Conservation (phyloP, 495 filamentous ascomycete species). For the Sporormia fimetaria region DNA sequence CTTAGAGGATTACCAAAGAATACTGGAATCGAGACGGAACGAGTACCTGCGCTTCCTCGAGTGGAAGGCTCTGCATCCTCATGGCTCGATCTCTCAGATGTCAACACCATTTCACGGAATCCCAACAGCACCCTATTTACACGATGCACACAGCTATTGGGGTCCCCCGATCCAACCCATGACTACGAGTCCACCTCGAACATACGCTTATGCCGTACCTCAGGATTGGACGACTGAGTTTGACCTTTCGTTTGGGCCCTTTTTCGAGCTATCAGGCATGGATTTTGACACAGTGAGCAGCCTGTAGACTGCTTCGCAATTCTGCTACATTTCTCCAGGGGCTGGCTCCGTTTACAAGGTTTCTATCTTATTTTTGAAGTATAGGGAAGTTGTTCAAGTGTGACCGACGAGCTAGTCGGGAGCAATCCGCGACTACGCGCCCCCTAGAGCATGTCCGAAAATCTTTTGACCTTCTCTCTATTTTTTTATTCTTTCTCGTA, state of each 20-base stretch:
- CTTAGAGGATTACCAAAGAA: conserved; percentile 15
- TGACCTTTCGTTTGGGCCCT: conserved; percentile 11
- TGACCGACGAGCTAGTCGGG: too few relatives aligned
- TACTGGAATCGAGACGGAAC: conserved; percentile 9
- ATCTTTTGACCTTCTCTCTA: too few relatives aligned
- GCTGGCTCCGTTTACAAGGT: too few relatives aligned
- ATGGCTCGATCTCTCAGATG: neutral
- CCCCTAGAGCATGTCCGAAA: too few relatives aligned
- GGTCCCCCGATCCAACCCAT: conserved; percentile 3
- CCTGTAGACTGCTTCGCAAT: too few relatives aligned
- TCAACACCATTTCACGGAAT: neutral
- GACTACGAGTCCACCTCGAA: conserved; percentile 3
- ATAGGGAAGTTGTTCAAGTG: too few relatives aligned
- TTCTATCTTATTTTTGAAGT: too few relatives aligned
- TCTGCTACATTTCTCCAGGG: too few relatives aligned
- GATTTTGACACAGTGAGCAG: too few relatives aligned
- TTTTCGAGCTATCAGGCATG: conserved; percentile 2
- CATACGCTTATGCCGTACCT: conserved; percentile 4
- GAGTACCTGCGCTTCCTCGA: conserved; percentile 14
- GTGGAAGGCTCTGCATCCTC: too few relatives aligned
- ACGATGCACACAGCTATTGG: conserved; percentile 13
- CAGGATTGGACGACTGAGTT: conserved; percentile 16
- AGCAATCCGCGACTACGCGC: too few relatives aligned
- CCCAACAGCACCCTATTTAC: neutral
- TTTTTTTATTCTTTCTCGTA: too few relatives aligned